Evolutionary conservation across 371 early-diverging fungal species (phyloP), one percentile per base, ranked within the genome.

Genomic region (Mortierella sp.): DNA sequence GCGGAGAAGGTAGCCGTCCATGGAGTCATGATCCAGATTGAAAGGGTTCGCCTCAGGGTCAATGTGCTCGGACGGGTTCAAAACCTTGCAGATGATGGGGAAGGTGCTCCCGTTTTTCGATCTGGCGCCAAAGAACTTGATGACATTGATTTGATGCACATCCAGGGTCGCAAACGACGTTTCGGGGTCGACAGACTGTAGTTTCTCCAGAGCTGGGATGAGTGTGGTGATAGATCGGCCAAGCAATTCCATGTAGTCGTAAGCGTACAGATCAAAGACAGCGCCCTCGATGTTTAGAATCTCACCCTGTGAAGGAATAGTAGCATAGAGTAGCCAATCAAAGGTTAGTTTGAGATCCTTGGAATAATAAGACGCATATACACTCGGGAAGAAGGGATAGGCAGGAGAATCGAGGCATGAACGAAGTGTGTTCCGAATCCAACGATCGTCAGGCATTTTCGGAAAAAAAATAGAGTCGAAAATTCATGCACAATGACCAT

Each of bases 91-190:
- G 48, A 93, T 91, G 71, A 93, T 88, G 21, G 94, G 94, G 73
- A 94, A 91, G 19, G 90, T 88, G 28, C 90, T 91, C 14, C 93
- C 93, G 46, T 88, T 78, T 72, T 90, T 91, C 31, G 91, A 91
- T 51, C 82, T 80, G 64, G 92, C 90, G 0, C 93, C 93, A 87
- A 93, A 94, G 79, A 92, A 94, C 59, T 91, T 91, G 70, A 88
- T 85, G 37, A 83, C 88, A 74, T 89, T 89, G 75, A 93, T 92
- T 43, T 90, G 84, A 19, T 83, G 82, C 6, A 90, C 74, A 71
- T 91, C 88, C 71, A 91, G 69, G 21, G 76, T 74, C 14, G 81
- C 77, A 64, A 77, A 77, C 3, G 85, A 83, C 64, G 78, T 78
- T 48, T 79, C 79, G 24, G 77, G 82, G 54, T 79, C 82, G 40